Evolutionary conservation across 176 grass and related monocot genomes (phyloP).

Genomic region (Oryza glumipatula): DNA sequence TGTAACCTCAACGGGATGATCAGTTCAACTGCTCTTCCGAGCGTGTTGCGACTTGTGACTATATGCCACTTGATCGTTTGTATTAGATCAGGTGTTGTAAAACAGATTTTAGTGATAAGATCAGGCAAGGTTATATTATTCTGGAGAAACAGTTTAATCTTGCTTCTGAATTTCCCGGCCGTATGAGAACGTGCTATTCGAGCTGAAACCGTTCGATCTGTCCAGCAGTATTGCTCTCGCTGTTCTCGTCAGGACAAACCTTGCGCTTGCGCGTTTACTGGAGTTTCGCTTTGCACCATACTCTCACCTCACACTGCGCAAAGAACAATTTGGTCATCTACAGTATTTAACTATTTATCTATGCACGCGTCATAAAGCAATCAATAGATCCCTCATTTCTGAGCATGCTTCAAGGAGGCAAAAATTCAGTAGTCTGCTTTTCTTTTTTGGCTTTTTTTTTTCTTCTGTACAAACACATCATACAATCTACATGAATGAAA

Average conservation of each 20-base stretch:
- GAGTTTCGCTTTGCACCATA: not conserved
- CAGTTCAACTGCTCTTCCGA: not conserved
- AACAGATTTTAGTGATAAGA: conserved; percentile 19
- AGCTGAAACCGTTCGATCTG: not conserved
- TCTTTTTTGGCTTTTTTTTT: not conserved
- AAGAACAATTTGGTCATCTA: not conserved
- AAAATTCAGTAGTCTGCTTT: not conserved
- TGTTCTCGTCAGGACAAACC: too few species aligned
- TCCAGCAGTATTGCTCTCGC: not conserved
- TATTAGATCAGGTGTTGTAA: conserved; percentile 20
- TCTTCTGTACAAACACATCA: conserved; percentile 3
- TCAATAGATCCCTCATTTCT: not conserved
- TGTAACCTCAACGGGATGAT: conserved; percentile 13
- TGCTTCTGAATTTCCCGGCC: not conserved
- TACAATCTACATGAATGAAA: conserved; percentile 20
- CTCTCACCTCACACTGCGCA: not conserved
- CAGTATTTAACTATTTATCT: not conserved
- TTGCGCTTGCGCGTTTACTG: too few species aligned
- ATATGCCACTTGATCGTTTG: conserved; percentile 29
- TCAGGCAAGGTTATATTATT: conserved; percentile 22
- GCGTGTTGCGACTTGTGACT: conserved; percentile 21
- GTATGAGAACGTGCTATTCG: not conserved
- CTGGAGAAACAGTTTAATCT: not conserved
- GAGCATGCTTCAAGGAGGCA: not conserved
- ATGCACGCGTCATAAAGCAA: not conserved